Conservation (phyloP, 192 early-diverging fungal genomes). For the Coemansia sp. region DNA sequence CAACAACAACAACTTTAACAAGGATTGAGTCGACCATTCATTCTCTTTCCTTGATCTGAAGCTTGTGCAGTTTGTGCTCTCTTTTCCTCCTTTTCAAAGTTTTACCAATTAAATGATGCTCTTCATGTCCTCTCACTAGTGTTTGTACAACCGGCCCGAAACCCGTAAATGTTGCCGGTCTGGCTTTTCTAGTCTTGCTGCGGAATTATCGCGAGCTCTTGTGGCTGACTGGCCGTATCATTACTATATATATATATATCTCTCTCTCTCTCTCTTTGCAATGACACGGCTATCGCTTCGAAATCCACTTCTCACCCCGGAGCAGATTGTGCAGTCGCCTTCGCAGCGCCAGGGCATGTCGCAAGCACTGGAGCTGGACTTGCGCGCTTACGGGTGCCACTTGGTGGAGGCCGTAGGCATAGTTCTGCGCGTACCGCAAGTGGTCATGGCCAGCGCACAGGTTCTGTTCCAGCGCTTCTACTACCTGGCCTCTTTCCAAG, state of each 20-base stretch:
- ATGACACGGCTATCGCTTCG: slow-evolving; percentile 66
- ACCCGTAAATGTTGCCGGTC: background rate
- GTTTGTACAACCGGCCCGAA: background rate
- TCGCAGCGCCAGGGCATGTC: slow-evolving; percentile 62
- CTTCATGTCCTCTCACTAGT: background rate
- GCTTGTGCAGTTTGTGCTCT: too few relatives aligned
- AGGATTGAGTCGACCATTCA: background rate
- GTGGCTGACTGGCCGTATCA: background rate
- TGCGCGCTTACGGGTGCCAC: slow-evolving; percentile 76
- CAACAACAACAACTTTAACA: slow-evolving; percentile 17
- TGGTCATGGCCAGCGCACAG: slow-evolving; percentile 93
- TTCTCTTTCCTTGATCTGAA: too few relatives aligned
- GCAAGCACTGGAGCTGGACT: slow-evolving; percentile 65
- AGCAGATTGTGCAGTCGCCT: slow-evolving; percentile 67
- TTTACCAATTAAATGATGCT: background rate
- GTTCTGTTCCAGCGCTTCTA: slow-evolving; percentile 93
- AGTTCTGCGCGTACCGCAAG: slow-evolving; percentile 78
- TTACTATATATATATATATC: background rate
- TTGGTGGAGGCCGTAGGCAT: slow-evolving; percentile 83
- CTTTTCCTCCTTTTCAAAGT: background rate
- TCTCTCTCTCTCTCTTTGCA: background rate
- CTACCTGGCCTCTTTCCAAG: slow-evolving; percentile 69
- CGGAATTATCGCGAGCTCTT: background rate
- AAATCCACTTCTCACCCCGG: slow-evolving; percentile 73
- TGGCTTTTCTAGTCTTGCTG: background rate